Conservation (phyloP, 176 grass and related monocot species). For the Oryza brachyantha region DNA sequence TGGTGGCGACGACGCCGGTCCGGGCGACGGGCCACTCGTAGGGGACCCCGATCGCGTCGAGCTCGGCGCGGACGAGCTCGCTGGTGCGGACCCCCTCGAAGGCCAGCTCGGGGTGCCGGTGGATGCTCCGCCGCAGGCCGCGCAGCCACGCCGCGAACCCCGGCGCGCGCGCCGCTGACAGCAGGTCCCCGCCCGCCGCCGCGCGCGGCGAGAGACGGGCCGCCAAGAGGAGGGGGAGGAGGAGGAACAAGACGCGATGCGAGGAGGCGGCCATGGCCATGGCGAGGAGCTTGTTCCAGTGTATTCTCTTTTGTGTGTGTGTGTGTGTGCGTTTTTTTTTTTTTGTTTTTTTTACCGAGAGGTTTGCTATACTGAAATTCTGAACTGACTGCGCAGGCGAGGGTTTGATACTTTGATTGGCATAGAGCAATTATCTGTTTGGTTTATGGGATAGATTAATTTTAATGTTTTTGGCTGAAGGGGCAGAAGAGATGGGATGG, state of each 20-base stretch:
- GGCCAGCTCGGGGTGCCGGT: constrained; percentile 61
- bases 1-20: constrained; percentile 56
- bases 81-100: constrained; percentile 63
- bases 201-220: not conserved
- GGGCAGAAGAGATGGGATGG: no score
- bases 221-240: not conserved
- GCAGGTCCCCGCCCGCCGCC: not conserved
- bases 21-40: constrained; percentile 56
- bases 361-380: no score
- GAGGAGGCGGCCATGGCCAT: not conserved
- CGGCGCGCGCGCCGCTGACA: constrained; percentile 24
- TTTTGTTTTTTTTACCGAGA: no score
- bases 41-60: constrained; percentile 44
- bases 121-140: constrained; percentile 40
- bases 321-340: no score
- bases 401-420: no score
- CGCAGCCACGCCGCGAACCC: constrained; percentile 50
- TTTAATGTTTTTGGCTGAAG: no score
- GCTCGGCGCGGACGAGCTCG: constrained; percentile 53
- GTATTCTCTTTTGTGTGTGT: no score
- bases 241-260: not conserved
- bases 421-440: no score
- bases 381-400: no score
- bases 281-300: not conserved
- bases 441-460: no score